Conservation (phyloP, 2,329 filamentous ascomycete genomes). For the Triangularia verruculosa region DNA sequence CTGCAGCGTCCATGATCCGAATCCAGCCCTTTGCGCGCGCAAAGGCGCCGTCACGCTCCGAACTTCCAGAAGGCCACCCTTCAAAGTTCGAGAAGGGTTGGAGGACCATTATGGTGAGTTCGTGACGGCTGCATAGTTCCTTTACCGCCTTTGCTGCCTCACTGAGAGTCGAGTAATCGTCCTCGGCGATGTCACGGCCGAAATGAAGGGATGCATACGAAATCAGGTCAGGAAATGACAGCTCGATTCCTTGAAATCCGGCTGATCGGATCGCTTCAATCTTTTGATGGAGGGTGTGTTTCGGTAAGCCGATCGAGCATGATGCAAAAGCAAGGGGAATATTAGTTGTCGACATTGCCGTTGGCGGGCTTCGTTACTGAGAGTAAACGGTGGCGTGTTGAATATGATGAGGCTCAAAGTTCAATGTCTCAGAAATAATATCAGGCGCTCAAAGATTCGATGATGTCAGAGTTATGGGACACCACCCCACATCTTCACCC, state of each 20-base stretch:
- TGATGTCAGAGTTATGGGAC: neutral
- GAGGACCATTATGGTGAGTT: slow-evolving; percentile 64
- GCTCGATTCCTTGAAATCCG: slow-evolving; percentile 68
- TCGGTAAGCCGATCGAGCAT: slow-evolving; percentile 46
- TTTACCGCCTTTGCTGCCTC: slow-evolving; percentile 54
- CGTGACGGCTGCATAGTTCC: slow-evolving; percentile 50
- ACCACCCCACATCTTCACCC: neutral
- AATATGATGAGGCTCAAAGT: neutral
- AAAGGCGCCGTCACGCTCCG: slow-evolving; percentile 61
- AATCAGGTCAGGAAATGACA: slow-evolving; percentile 70
- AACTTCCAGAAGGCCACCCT: slow-evolving; percentile 61
- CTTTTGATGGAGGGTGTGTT: slow-evolving; percentile 56
- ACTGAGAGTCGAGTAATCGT: slow-evolving; percentile 56
- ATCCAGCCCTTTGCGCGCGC: slow-evolving; percentile 64
- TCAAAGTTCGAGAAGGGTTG: slow-evolving; percentile 78
- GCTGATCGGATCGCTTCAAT: slow-evolving; percentile 60
- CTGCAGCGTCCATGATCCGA: slow-evolving; percentile 65
- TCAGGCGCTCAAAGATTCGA: neutral
- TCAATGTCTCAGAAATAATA: neutral
- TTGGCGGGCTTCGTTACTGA: no score
- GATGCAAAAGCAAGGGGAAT: slow-evolving; percentile 53
- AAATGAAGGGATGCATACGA: slow-evolving; percentile 54
- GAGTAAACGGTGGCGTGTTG: no score
- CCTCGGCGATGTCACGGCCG: slow-evolving; percentile 48
- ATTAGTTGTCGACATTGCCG: neutral